These are phyloP conservation scores for Anthracocystis panici-leucophaei DNA, from an alignment of 1,284 basidiomycete genomes.

Conservation along the genomic window DNA sequence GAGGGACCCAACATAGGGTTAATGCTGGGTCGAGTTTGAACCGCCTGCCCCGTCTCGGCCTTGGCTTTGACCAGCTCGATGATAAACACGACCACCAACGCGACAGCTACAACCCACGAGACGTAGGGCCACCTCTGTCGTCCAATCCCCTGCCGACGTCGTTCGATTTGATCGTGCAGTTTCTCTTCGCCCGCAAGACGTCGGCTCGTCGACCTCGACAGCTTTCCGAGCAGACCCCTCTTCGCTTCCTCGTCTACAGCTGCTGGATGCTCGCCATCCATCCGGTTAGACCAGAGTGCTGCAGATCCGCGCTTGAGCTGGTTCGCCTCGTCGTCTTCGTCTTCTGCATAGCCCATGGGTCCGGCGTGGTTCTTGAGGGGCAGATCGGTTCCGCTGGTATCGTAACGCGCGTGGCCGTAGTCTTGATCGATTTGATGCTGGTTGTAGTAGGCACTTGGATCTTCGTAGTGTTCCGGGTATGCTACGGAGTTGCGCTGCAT, in stretches of 20 bases:
- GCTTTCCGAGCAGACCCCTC: conserved; percentile 37
- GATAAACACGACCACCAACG: conserved; percentile 75
- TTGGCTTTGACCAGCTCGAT: conserved; percentile 66
- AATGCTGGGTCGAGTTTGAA: conserved; percentile 76
- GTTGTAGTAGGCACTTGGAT: conserved; percentile 24
- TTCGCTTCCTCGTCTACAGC: conserved; percentile 38
- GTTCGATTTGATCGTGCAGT: conserved; percentile 64
- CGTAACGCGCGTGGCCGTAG: conserved; percentile 28
- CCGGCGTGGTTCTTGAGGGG: conserved; percentile 52
- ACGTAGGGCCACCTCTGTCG: conserved; percentile 82
- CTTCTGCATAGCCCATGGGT: conserved; percentile 64
- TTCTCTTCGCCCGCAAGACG: conserved; percentile 38
- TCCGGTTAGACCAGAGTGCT: conserved; percentile 39
- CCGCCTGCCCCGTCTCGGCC: conserved; percentile 64
- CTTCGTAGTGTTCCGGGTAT: conserved; percentile 18
- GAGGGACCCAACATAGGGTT: conserved; percentile 95
- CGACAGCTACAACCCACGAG: conserved; percentile 72
- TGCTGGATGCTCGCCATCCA: conserved; percentile 14
- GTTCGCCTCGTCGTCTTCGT: conserved; percentile 62
- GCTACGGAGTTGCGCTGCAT: conserved; percentile 10
- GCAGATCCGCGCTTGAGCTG: conserved; percentile 53
- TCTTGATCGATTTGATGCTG: conserved; percentile 8
- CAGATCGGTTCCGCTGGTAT: conserved; percentile 46
- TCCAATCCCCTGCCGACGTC: conserved; percentile 79
- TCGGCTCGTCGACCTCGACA: conserved; percentile 19